These are phyloP conservation scores for Fusarium abutilonis DNA, from an alignment of 2,329 filamentous ascomycete species.

Conservation along the genomic window DNA sequence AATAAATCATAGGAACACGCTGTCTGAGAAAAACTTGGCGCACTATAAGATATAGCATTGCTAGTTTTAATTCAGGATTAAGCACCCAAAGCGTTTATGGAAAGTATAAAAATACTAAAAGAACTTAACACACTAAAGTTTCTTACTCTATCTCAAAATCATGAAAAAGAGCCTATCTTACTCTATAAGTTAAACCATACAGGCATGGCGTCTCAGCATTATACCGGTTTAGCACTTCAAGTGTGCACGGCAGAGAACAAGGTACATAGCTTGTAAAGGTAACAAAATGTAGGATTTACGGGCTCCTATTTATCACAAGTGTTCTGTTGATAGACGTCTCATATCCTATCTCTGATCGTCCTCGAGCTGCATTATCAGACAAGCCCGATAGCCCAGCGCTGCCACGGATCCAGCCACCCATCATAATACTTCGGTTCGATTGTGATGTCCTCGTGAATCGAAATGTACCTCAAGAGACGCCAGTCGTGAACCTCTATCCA, in stretches of 20 bases:
- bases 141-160: too few species aligned
- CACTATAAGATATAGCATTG: too few species aligned
- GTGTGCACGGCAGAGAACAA: not conserved
- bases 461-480: constrained; percentile 56
- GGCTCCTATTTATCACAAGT: not conserved
- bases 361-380: constrained; percentile 44
- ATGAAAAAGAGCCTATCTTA: too few species aligned
- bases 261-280: not conserved
- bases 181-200: too few species aligned
- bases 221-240: too few species aligned
- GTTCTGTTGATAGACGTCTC: not conserved
- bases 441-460: constrained; percentile 51
- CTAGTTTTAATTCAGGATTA: too few species aligned
- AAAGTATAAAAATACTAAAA: too few species aligned
- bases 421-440: constrained; percentile 48
- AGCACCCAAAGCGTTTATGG: too few species aligned
- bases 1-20: constrained; percentile 46
- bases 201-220: too few species aligned
- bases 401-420: constrained; percentile 55
- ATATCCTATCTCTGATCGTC: not conserved
- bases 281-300: not conserved
- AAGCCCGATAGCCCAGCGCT: constrained; percentile 57
- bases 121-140: too few species aligned
- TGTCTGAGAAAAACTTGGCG: too few species aligned
- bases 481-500: constrained; percentile 60